These are phyloP conservation scores for Ogataea trehaloabstinens DNA, from an alignment of 805 yeast genomes.

Conservation along the genomic window DNA sequence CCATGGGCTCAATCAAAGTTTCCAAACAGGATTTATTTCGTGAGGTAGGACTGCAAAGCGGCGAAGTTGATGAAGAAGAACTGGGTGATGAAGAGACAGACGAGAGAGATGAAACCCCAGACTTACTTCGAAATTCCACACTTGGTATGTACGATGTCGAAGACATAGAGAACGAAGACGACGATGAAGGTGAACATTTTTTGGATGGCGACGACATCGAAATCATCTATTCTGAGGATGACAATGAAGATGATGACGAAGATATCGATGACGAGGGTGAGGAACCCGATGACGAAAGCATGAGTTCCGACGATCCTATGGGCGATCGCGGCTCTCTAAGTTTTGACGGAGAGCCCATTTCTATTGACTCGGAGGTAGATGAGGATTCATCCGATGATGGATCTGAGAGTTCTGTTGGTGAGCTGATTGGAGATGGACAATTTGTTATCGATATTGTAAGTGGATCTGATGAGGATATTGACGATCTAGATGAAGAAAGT, in stretches of 20 bases:
- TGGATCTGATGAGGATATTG: constrained; percentile 25
- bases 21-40: constrained; percentile 58
- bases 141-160: constrained; percentile 91
- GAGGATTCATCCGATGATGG: constrained; percentile 20
- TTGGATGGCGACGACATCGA: constrained; percentile 33
- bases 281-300: constrained; percentile 9
- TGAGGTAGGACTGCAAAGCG: constrained; percentile 27
- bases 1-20: constrained; percentile 54
- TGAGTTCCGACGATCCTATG: constrained; percentile 14
- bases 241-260: constrained; percentile 16
- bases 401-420: constrained; percentile 23
- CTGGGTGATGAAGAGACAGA: constrained; percentile 63
- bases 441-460: constrained; percentile 30
- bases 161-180: constrained; percentile 46
- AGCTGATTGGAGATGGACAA: constrained; percentile 24
- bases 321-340: constrained; percentile 23
- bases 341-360: constrained; percentile 8
- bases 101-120: constrained; percentile 69
- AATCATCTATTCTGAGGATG: constrained; percentile 28
- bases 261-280: constrained; percentile 29
- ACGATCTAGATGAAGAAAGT: constrained; percentile 22
- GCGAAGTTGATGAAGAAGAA: constrained; percentile 52
- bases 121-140: constrained; percentile 82
- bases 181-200: constrained; percentile 31
- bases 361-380: constrained; percentile 10